These are phyloP conservation scores for Apiospora pterosperma DNA, from an alignment of 2,329 filamentous ascomycete genomes.

Conservation along the genomic window DNA sequence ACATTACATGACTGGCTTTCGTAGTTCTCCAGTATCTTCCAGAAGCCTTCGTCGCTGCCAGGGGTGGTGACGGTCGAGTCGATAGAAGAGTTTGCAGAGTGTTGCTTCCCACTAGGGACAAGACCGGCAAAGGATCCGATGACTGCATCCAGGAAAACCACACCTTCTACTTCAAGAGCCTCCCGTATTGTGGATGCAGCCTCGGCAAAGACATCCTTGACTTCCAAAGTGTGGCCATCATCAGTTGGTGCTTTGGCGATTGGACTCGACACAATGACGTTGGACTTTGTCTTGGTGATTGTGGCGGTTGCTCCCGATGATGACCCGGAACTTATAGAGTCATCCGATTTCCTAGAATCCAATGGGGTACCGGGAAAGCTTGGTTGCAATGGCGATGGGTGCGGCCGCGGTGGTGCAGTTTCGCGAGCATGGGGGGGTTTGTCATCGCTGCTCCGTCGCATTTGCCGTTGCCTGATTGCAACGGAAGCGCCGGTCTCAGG, in stretches of 20 bases:
- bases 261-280: neutral
- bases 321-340: neutral
- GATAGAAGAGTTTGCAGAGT: neutral
- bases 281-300: constrained; percentile 2
- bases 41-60: constrained; percentile 13
- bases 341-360: neutral
- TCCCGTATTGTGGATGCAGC: constrained; percentile 41
- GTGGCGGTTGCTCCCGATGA: neutral
- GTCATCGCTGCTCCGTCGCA: neutral
- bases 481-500: neutral
- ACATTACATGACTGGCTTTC: constrained; percentile 23
- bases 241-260: neutral
- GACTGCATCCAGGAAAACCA: constrained; percentile 30
- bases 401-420: neutral
- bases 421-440: neutral
- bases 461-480: neutral
- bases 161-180: constrained; percentile 39
- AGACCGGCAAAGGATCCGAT: constrained; percentile 13
- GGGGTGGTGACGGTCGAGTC: constrained; percentile 7
- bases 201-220: constrained; percentile 32
- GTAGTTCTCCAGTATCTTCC: constrained; percentile 5
- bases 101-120: neutral
- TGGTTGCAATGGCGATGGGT: neutral
- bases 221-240: constrained; percentile 3
- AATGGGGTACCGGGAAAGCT: neutral